Percentiles rank a stretch among this genome's conserved stretches.
These are phyloP conservation scores for Xylaria acuta DNA, from an alignment of 495 filamentous ascomycete species.

Conservation along the genomic window DNA sequence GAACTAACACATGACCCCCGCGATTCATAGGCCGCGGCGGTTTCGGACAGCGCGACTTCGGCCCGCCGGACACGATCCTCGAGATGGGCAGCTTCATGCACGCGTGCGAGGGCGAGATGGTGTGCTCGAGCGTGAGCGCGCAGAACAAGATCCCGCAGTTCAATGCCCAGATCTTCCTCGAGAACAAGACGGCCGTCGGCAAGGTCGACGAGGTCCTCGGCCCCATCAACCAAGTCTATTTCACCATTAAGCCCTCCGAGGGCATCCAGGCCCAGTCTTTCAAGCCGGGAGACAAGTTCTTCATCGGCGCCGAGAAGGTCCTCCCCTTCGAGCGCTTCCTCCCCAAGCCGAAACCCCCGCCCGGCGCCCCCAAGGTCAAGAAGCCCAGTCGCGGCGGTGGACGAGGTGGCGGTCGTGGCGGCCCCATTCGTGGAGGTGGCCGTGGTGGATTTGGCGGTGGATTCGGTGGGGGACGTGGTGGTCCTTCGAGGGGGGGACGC, in stretches of 20 bases:
- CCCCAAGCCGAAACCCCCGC: slow-evolving; percentile 88
- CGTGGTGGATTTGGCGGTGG: slow-evolving; percentile 35
- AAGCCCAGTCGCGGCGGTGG: slow-evolving; percentile 59
- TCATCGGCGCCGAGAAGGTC: slow-evolving; percentile 91
- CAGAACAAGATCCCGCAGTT: slow-evolving; percentile 99
- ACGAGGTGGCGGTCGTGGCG: slow-evolving; percentile 36
- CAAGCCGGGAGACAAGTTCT: slow-evolving; percentile 96
- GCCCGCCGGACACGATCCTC: slow-evolving; percentile 60
- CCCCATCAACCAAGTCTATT: slow-evolving; percentile 94
- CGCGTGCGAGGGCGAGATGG: slow-evolving; percentile 93
- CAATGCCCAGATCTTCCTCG: slow-evolving; percentile 97
- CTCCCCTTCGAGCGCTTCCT: slow-evolving; percentile 95
- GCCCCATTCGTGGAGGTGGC: slow-evolving; percentile 32
- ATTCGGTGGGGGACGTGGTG: slow-evolving; percentile 38
- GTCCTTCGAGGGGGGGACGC: slow-evolving; percentile 33
- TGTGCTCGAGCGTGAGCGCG: slow-evolving; percentile 89
- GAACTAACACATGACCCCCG: not conserved
- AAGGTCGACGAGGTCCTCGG: slow-evolving; percentile 96
- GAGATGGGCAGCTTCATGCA: slow-evolving; percentile 94
- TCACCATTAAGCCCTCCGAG: slow-evolving; percentile 95
- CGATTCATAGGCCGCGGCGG: slow-evolving; percentile 55
- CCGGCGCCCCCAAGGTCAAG: slow-evolving; percentile 64
- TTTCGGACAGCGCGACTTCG: slow-evolving; percentile 59
- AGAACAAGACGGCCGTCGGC: slow-evolving; percentile 93
- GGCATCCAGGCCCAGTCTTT: slow-evolving; percentile 94